Percentiles rank a stretch among this genome's conserved stretches.
Conservation (phyloP, 108 stramenopile genomes). For the Cyclotella sp. region DNA sequence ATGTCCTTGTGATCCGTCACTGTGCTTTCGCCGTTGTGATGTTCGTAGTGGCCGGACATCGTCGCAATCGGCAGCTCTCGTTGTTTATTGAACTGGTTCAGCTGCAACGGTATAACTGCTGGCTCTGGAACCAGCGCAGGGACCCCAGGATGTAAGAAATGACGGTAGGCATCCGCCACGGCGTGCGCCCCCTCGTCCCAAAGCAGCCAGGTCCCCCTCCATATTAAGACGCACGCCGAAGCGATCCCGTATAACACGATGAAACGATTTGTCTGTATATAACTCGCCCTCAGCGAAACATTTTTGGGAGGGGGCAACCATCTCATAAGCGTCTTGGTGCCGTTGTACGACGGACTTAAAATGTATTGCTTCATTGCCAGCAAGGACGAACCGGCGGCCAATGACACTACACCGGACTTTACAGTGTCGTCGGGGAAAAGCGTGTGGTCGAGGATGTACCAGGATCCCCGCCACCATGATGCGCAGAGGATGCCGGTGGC, state of each 20-base stretch:
- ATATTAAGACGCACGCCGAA: constrained; percentile 62
- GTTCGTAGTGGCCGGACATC: not conserved
- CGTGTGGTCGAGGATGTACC: constrained; percentile 77
- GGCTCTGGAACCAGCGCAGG: not conserved
- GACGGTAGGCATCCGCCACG: not conserved
- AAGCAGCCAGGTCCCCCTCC: constrained; percentile 76
- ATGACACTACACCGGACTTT: constrained; percentile 39
- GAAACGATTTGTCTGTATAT: constrained; percentile 51
- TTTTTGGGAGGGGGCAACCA: constrained; percentile 23
- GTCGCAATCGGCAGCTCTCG: no score
- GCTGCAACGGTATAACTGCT: no score
- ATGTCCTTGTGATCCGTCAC: constrained; percentile 44
- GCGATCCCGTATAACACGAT: constrained; percentile 63
- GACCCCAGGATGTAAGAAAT: no score
- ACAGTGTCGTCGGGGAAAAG: constrained; percentile 59
- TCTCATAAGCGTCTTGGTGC: constrained; percentile 27
- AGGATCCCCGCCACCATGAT: constrained; percentile 68
- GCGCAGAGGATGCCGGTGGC: constrained; percentile 41
- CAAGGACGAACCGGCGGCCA: constrained; percentile 42
- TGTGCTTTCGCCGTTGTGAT: constrained; percentile 45
- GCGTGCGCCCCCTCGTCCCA: constrained; percentile 52
- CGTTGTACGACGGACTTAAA: constrained; percentile 42
- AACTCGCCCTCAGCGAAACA: constrained; percentile 10
- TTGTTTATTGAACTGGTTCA: no score
- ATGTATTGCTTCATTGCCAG: constrained; percentile 59